Conservation (phyloP, 176 grass and related monocot genomes). For the Carex pumila region DNA sequence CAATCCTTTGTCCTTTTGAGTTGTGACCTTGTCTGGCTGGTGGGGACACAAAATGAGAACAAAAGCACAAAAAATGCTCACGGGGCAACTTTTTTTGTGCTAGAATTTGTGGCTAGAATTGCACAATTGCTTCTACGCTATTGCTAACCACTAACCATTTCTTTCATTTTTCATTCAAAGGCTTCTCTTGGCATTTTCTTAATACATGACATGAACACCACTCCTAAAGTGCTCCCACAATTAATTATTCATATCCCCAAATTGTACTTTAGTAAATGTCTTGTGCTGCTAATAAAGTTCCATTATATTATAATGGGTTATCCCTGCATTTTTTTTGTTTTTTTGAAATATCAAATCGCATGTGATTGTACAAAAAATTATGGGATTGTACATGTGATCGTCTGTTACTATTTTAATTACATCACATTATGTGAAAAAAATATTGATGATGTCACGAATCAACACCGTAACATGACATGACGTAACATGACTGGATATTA, state of each 20-base stretch:
- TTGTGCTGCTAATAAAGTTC: background rate
- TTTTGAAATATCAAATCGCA: background rate
- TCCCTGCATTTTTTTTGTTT: background rate
- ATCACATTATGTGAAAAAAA: no score
- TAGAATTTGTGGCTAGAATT: slow-evolving; percentile 7
- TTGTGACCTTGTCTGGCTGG: background rate
- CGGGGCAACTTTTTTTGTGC: background rate
- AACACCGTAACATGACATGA: no score
- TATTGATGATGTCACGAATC: no score
- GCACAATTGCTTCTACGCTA: background rate
- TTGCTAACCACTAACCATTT: slow-evolving; percentile 10
- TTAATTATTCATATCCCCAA: background rate
- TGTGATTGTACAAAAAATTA: background rate
- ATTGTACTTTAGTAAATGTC: slow-evolving; percentile 3
- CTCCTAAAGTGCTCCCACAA: background rate
- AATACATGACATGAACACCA: background rate
- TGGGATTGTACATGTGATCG: no score
- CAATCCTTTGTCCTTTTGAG: background rate
- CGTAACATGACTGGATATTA: no score
- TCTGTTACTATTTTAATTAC: no score
- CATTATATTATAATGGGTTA: background rate
- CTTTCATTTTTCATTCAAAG: slow-evolving; percentile 5
- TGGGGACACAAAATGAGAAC: slow-evolving; percentile 9
- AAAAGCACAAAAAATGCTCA: slow-evolving; percentile 16
- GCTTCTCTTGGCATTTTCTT: background rate